Percentiles rank a stretch among this genome's conserved stretches.
Conservation (phyloP, 805 yeast genomes). For the Nakazawaea molendinolei region DNA sequence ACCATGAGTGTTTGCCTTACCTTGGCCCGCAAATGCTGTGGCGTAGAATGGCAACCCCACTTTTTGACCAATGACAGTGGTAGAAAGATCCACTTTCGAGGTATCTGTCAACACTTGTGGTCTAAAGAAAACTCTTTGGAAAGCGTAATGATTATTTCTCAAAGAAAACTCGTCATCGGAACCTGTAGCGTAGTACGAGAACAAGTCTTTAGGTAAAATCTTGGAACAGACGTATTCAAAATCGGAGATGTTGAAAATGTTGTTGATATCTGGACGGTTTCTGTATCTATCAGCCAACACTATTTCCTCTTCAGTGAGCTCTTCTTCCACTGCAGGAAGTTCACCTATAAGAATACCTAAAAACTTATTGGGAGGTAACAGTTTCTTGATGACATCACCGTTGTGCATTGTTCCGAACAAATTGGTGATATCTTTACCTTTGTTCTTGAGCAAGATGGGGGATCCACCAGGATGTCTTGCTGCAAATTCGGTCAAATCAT, state of each 20-base stretch:
- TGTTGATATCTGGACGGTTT: conserved; percentile 31
- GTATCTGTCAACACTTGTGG: conserved; percentile 36
- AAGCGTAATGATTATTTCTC: conserved; percentile 36
- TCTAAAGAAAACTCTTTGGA: conserved; percentile 32
- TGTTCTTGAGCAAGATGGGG: conserved; percentile 27
- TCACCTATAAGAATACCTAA: conserved; percentile 25
- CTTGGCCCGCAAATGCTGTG: conserved; percentile 39
- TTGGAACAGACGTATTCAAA: conserved; percentile 39
- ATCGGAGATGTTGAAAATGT: conserved; percentile 36
- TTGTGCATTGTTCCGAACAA: conserved; percentile 16
- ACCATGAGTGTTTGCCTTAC: conserved; percentile 37
- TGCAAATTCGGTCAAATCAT: conserved; percentile 27
- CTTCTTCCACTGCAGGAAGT: too few relatives aligned
- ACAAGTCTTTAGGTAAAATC: conserved; percentile 34
- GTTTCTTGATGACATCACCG: neutral
- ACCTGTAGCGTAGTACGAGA: conserved; percentile 42
- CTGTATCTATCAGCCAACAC: conserved; percentile 21
- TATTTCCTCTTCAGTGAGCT: conserved; percentile 13
- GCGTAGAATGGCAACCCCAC: conserved; percentile 34
- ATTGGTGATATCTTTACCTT: conserved; percentile 35
- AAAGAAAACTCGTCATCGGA: conserved; percentile 39
- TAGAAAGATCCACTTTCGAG: conserved; percentile 27
- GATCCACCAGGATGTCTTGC: conserved; percentile 37
- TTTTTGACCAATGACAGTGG: conserved; percentile 32
- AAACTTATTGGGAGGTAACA: conserved; percentile 19